Evolutionary conservation across 441 rosid species (phyloP), one percentile per base, ranked within the genome.

Genomic region (Viola pubescens): DNA sequence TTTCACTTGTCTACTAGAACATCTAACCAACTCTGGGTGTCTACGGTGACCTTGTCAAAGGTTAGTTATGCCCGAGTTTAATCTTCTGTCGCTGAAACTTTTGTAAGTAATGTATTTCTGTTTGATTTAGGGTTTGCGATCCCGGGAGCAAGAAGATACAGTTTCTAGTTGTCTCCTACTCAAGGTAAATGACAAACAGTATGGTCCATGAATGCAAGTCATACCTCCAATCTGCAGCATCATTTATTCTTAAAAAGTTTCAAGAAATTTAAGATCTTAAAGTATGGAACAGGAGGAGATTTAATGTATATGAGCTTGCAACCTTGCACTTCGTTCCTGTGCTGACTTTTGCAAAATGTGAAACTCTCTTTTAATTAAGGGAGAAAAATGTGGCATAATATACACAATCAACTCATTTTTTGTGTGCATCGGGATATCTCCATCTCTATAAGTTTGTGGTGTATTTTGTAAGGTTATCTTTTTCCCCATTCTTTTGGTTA

Each of bases 1-100:
- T 86, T 89, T 70, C 73, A 86, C 73, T 71, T 94, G 64, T 81
- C 95, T 43, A 69, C 86, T 51, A 79, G 97, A 78, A 87, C 89
- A 52, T 86, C 89, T 14, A 69, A 83, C 63, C 73, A 72, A 16
- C 71, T 75, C 46, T 82, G 79, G 79, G 74, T 69, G 58, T 83
- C 96, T 62, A 72, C 79, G 5, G 83, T 89, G 67, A 88, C 84
- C 54, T 69, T 89, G 64, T 77, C 88, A 12, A 88, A 94, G 91
- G 97, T 84, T 84, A 64, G 52, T 34, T 12, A 1, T 59, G 37
- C 16, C 7, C 8, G 47, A 52, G 37, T 54, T 58, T 12, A 10
- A 37, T 34, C 7, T 51, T 50, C 3, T n/a, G 47, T 44, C 14
- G 14, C 34, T 51, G 39, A 16, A 54, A n/a, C 5, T 43, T 66